Base-by-base conservation (phyloP, 1,284 basidiomycete species). In the Cryptococcus sp. region DNA sequence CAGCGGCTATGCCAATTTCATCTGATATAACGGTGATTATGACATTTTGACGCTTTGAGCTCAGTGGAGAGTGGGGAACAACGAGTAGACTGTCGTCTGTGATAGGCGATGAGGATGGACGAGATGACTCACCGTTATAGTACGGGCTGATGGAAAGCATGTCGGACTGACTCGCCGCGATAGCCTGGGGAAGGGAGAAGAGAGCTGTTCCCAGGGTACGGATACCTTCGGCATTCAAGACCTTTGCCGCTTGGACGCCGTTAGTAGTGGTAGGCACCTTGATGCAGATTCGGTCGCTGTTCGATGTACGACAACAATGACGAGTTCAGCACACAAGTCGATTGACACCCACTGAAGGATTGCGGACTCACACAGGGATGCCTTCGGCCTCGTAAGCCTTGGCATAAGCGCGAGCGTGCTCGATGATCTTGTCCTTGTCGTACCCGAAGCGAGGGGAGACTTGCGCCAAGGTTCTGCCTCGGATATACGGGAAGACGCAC, bases 221-320 rank as follows among this genome's bases (percentile, higher is more conserved):
- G 53, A 77, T 76, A 39, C 73, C 74, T 35, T 65, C 63, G 20
- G 65, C 66, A 45, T 70, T 62, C 48, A 69, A 56, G 23, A 59
- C 44, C 19, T 48, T 60, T 46, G 74, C 70, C n/a, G 76, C 76
- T 40, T 64, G 65, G 54, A 77, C 70, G 39, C 72, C 75, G 7
- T 74, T 66, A 8, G 70, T 70, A 7, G 76, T 78, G 39, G 68
- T 59, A 38, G 75, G 76, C 47, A 77, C 69, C 63, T 78, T 77
- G 68, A 77, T 73, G 60, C 70, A 72, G 65, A 68, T 75, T 38
- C 70, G 62, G 42, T 75, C 72, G 41, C 65, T 69, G 31, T 22
- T 17, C 19, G 5, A n/a, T 11, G 16, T 19, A 16, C 40, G 19
- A 50, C 19, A 45, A 27, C 10, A 13, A 25, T 11, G 17, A 49